Base-by-base conservation (phyloP, 2,329 filamentous ascomycete genomes). In the Juglanconis oblonga region DNA sequence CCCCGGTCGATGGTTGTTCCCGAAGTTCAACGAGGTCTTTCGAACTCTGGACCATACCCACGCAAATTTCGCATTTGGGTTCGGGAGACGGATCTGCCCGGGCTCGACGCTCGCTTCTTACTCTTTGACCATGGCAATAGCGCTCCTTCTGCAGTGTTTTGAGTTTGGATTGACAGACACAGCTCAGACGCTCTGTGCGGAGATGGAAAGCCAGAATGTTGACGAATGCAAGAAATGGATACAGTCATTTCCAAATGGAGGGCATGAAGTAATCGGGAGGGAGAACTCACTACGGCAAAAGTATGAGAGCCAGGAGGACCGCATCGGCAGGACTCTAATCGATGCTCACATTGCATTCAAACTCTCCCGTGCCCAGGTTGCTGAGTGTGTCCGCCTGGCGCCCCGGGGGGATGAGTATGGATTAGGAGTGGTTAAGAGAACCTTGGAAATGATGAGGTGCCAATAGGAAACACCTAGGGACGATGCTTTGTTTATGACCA, bases 1-100 rank as follows among this genome's bases (percentile, higher is more conserved):
- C 35, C 61, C 61, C 2, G 58, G n/a, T 33, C 49, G 61, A 36
- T 62, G 61, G 61, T 48, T 61, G 1, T 5, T 17, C 13, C 14
- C 33, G 31, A 29, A 31, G 2, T 3, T 17, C 11, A 8, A 42
- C 3, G 35, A 42, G 24, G 11, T 1, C 42, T 3, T 13, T 33
- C 13, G 13, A 38, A 5, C 50, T 7, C 45, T 62, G 35, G 61
- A 62, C 11, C 42, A 61, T 40, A 61, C 54, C 2, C 24, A 57
- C 29, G 61, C 61, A 24, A 55, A 45, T 32, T 62, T 51, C 14
- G 50, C 58, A 31, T 62, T 62, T 29, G 61, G 61, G 3, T 62
- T 62, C 9, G 61, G 61, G 1, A 54, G 44, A 24, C 47, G 61
- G 6, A 57, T 60, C 14, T 62, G 61, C 24, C 61, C 61, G 1